phyloP scores from a whole-genome alignment of 2,329 filamentous ascomycete genomes.

The Escovopsis sp. region DNA sequence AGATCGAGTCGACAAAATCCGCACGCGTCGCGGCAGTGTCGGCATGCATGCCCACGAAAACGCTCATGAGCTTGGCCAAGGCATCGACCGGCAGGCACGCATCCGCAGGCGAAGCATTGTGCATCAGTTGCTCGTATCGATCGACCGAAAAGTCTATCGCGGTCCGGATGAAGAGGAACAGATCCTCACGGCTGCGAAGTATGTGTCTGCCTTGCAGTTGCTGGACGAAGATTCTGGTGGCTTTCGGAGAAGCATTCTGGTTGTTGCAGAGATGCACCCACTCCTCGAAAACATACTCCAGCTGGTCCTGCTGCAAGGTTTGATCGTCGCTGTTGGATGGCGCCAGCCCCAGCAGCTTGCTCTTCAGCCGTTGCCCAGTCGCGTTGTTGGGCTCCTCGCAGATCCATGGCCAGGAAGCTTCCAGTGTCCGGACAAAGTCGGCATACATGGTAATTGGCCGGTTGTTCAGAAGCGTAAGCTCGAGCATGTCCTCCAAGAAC shows the following conservation, averaged over 20 bases:
- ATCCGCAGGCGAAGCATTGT: conserved; percentile 44
- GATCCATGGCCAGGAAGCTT: conserved; percentile 71
- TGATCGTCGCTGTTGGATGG: conserved; percentile 37
- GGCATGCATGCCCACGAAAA: conserved; percentile 59
- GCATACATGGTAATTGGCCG: conserved; percentile 65
- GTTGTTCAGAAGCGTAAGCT: conserved; percentile 64
- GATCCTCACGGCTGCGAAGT: conserved; percentile 60
- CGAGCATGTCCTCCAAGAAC: conserved; percentile 66
- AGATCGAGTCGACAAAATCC: conserved; percentile 60
- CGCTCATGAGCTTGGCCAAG: conserved; percentile 63
- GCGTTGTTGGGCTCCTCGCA: conserved; percentile 52
- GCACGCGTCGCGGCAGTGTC: conserved; percentile 50
- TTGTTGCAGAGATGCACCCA: conserved; percentile 78
- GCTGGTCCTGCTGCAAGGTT: conserved; percentile 57
- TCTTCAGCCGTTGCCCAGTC: conserved; percentile 56
- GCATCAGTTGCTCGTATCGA: conserved; percentile 58
- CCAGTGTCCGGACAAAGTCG: conserved; percentile 72
- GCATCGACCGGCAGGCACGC: conserved; percentile 57
- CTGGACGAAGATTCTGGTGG: conserved; percentile 61
- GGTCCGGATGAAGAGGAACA: conserved; percentile 64
- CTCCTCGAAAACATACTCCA: conserved; percentile 92
- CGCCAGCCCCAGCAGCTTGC: conserved; percentile 35
- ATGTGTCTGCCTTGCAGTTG: conserved; percentile 66
- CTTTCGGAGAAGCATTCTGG: conserved; percentile 58
- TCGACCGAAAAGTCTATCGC: conserved; percentile 69